Evolutionary conservation across 306 rosid genomes (phyloP), one percentile per base, ranked within the genome.

Genomic region (Coriaria nepalensis): DNA sequence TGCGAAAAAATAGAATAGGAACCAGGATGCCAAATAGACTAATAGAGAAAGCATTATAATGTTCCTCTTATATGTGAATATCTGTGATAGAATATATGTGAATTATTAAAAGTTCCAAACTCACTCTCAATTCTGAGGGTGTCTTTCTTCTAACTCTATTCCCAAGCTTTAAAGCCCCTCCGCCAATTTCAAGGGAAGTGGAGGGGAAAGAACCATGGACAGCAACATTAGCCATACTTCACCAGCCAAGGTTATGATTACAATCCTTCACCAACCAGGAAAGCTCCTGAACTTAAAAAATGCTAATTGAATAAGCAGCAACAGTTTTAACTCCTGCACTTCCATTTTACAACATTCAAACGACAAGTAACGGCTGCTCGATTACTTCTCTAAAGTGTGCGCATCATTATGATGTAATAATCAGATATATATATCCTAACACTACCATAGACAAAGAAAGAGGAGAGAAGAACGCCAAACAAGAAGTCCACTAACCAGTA

Each of bases 71-170:
- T 10, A n/a, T n/a, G n/a, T n/a, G n/a, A n/a, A n/a, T n/a, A n/a
- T n/a, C n/a, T n/a, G n/a, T n/a, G n/a, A 5, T 12, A 7, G n/a
- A 44, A 44, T 33, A 11, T 47, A n/a, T 39, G 8, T 12, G 29
- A 20, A 20, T 20, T 20, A 20, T 20, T 20, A 20, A 6, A 40
- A 10, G 20, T 49, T 8, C 32, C 9, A 35, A 53, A 33, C 71
- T 50, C 46, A 78, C 77, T 64, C 80, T 63, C 49, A 90, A 80
- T 69, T 85, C 79, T 0, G 92, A 90, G 15, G 95, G 94, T 5
- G 97, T 81, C 69, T 90, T 84, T 76, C 86, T 73, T 50, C 75
- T 90, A 37, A 33, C 73, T 51, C 65, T 40, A 5, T 73, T 37
- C 10, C 68, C 73, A 56, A 53, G 68, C 55, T 70, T 82, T 32